Conservation (phyloP, 73 alveolate species). For the Urostyla sp. region DNA sequence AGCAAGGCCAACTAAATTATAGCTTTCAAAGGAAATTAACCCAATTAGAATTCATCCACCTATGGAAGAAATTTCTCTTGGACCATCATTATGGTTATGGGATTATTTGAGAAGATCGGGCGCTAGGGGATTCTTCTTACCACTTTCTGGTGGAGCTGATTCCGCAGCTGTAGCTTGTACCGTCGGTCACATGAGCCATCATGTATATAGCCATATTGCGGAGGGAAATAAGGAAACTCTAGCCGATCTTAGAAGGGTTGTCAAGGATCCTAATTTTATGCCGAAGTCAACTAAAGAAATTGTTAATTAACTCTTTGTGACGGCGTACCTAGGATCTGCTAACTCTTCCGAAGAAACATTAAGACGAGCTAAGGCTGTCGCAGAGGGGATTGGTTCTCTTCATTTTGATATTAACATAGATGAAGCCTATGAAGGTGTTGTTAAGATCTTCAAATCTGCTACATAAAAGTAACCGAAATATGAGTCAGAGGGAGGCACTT, state of each 20-base stretch:
- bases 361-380: slow-evolving; percentile 73
- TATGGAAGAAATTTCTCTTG: slow-evolving; percentile 87
- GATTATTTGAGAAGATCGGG: slow-evolving; percentile 96
- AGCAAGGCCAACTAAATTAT: slow-evolving; percentile 23
- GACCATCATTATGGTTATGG: slow-evolving; percentile 95
- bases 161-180: slow-evolving; percentile 88
- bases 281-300: slow-evolving; percentile 81
- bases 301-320: slow-evolving; percentile 67
- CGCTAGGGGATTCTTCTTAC: slow-evolving; percentile 93
- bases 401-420: slow-evolving; percentile 81
- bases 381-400: slow-evolving; percentile 87
- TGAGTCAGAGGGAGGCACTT: slow-evolving; percentile 72
- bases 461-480: slow-evolving; percentile 76
- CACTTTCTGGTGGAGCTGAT: slow-evolving; percentile 96
- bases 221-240: slow-evolving; percentile 31
- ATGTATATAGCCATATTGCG: slow-evolving; percentile 45
- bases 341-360: slow-evolving; percentile 78
- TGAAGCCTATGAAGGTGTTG: slow-evolving; percentile 62
- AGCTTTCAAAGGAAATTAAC: slow-evolving; percentile 15
- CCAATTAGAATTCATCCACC: slow-evolving; percentile 55
- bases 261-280: slow-evolving; percentile 58
- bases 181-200: slow-evolving; percentile 70
- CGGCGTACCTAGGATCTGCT: slow-evolving; percentile 79
- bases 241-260: slow-evolving; percentile 63
- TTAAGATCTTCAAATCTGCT: slow-evolving; percentile 50